Percentiles rank a stretch among this genome's conserved stretches.
These are phyloP conservation scores for Tuber aestivum DNA, from an alignment of 495 filamentous ascomycete species.

Conservation along the genomic window DNA sequence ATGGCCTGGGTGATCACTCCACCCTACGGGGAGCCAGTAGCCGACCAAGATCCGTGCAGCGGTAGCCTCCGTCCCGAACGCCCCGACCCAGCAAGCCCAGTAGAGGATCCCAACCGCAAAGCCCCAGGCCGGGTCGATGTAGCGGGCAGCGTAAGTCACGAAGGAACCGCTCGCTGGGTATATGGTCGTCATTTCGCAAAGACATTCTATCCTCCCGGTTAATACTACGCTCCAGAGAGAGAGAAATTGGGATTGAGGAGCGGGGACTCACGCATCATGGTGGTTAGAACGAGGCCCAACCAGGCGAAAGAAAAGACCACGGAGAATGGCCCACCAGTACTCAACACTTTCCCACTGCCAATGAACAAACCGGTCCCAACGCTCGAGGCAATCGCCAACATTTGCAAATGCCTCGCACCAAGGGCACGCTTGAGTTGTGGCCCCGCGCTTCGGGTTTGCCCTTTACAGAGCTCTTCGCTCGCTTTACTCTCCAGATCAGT, in stretches of 20 bases:
- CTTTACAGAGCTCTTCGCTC: not conserved
- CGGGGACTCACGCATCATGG: conserved; percentile 45
- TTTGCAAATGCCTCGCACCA: conserved; percentile 63
- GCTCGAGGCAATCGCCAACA: conserved; percentile 63
- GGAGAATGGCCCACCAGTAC: conserved; percentile 47
- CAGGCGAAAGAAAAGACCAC: conserved; percentile 52
- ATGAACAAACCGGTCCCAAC: conserved; percentile 61
- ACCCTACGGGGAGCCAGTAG: conserved; percentile 50
- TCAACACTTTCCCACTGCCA: conserved; percentile 49
- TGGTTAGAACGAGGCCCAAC: conserved; percentile 48
- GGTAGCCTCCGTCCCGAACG: conserved; percentile 54
- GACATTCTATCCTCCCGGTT: conserved; percentile 46
- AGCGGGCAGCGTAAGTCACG: conserved; percentile 63
- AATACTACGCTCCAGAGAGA: conserved; percentile 28
- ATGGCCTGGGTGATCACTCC: conserved; percentile 46
- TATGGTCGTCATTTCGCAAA: conserved; percentile 63
- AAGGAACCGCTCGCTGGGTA: conserved; percentile 55
- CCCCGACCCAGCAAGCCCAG: conserved; percentile 58
- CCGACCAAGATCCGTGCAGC: conserved; percentile 53
- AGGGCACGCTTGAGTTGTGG: conserved; percentile 53
- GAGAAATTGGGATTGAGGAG: conserved; percentile 42
- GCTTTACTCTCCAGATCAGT: not conserved
- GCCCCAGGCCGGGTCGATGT: conserved; percentile 71
- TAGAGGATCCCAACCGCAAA: conserved; percentile 64
- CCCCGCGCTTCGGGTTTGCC: not conserved